Percentiles rank a stretch among this genome's conserved stretches.
phyloP scores from a whole-genome alignment of 371 early-diverging fungal genomes.

The Massospora cicadina region DNA sequence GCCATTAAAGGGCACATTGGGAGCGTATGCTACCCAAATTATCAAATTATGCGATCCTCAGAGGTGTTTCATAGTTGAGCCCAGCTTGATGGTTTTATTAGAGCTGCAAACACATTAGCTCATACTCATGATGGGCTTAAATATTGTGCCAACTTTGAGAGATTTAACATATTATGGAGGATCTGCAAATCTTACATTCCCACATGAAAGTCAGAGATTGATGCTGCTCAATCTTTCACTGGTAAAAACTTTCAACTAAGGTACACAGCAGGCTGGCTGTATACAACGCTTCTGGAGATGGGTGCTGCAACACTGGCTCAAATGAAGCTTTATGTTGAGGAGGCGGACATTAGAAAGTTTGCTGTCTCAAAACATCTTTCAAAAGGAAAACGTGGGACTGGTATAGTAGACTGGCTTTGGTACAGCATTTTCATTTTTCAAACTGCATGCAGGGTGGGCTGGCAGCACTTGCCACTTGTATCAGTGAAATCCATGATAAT shows the following conservation, averaged over 20 bases:
- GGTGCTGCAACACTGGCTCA: constrained; percentile 34
- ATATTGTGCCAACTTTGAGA: constrained; percentile 12
- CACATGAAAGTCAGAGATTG: constrained; percentile 11
- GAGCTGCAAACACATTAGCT: constrained; percentile 22
- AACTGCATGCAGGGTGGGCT: constrained; percentile 23
- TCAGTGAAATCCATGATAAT: constrained; percentile 32
- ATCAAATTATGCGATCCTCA: constrained; percentile 25
- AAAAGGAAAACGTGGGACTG: constrained; percentile 41
- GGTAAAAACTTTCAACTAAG: constrained; percentile 23
- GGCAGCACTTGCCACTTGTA: constrained; percentile 27
- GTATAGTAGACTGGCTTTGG: constrained; percentile 48
- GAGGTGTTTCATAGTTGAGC: constrained; percentile 29
- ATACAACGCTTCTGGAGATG: constrained; percentile 36
- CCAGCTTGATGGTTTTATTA: constrained; percentile 32
- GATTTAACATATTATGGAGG: constrained; percentile 16
- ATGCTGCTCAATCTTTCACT: constrained; percentile 10
- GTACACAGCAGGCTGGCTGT: constrained; percentile 43
- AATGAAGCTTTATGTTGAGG: constrained; percentile 33
- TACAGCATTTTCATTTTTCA: constrained; percentile 31
- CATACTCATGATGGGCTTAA: constrained; percentile 18
- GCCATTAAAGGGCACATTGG: constrained; percentile 36
- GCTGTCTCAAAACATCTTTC: constrained; percentile 36
- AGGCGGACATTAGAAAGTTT: constrained; percentile 33
- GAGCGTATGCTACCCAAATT: constrained; percentile 32
- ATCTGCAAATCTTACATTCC: constrained; percentile 20